Evolutionary conservation across 257 asterid species (phyloP), one percentile per base, ranked within the genome.

Genomic region (Fraxinus excelsior): DNA sequence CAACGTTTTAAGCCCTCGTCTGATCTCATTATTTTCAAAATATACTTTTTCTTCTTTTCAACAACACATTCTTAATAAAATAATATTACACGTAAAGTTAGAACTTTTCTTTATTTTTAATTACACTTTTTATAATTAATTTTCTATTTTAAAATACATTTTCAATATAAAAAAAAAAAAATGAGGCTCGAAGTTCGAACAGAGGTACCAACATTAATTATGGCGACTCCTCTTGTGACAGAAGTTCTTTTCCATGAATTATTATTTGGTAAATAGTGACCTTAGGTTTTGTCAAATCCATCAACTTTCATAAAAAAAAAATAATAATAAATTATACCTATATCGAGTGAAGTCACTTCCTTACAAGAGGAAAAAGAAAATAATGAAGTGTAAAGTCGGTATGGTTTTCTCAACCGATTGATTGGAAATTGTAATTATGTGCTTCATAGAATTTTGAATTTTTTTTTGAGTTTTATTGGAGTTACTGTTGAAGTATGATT

Each of bases 251-350:
- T 21, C 25, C 70, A 58, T 74, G 67, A 65, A 49, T 44, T 26
- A 70, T 64, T 79, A 76, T 74, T 74, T 73, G 31, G 56, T 18
- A 64, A 83, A 79, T 62, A 85, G 78, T 70, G 78, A 53, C 65
- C 53, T 70, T 51, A 76, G 62, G 87, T 9, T 76, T 58, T 73
- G 85, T 87, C 89, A 80, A 85, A 85, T 85, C 88, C 72, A 82
- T 80, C 83, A 81, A 85, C 82, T 83, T 76, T 73, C 72, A 72
- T 34, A 23, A 82, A 65, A 72, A 75, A 80, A 53, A 72, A 42
- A 21, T 78, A 69, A 72, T 74, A 80, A 34, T 42, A 53, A 75
- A 32, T 82, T 25, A 77, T 74, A 60, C 16, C 70, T 29, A 10
- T 77, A n/a, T 66, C 65, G 80, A 78, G 79, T 76, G 60, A 51